A percentile compares a stretch with the other conserved stretches of the same genome.
phyloP scores from a whole-genome alignment of 2,329 filamentous ascomycete genomes.

The Ceratocystis variospora region DNA sequence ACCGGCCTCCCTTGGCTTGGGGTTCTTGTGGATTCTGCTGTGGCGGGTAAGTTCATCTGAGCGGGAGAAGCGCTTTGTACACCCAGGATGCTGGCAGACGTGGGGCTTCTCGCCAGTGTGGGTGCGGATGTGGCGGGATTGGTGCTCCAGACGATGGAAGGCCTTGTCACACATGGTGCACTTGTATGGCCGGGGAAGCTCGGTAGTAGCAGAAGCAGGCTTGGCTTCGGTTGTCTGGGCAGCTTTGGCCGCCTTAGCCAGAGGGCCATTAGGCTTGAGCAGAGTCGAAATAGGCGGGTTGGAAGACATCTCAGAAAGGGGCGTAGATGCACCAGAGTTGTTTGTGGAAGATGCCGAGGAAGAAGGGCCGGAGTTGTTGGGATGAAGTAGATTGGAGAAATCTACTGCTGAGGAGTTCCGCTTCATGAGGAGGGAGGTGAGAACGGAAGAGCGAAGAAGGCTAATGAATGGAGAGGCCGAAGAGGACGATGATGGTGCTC shows the following conservation, averaged over 20 bases:
- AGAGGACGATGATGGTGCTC: neutral
- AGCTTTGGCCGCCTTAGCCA: constrained; percentile 37
- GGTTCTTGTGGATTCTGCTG: constrained; percentile 97
- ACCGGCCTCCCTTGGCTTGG: constrained; percentile 90
- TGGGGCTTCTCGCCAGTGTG: constrained; percentile 98
- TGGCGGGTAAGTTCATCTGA: constrained; percentile 94
- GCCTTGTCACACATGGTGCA: constrained; percentile 97
- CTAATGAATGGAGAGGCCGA: neutral
- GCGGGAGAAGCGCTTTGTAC: constrained; percentile 91
- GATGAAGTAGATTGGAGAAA: constrained; percentile 64
- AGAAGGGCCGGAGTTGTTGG: constrained; percentile 23
- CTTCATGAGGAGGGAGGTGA: constrained; percentile 50
- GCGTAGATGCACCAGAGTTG: constrained; percentile 17
- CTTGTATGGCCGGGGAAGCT: constrained; percentile 93
- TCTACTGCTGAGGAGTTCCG: constrained; percentile 58
- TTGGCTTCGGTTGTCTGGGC: constrained; percentile 38
- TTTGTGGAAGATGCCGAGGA: constrained; percentile 9
- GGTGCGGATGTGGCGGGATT: constrained; percentile 80
- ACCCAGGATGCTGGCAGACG: constrained; percentile 86
- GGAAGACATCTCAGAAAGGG: constrained; percentile 17
- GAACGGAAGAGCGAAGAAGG: neutral
- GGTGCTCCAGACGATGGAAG: constrained; percentile 94
- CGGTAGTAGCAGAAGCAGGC: constrained; percentile 30
- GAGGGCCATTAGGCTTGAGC: constrained; percentile 47
- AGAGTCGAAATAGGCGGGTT: constrained; percentile 23